These are phyloP conservation scores for Rhizoclosmatium globosum DNA, from an alignment of 192 early-diverging fungal species.

Conservation along the genomic window DNA sequence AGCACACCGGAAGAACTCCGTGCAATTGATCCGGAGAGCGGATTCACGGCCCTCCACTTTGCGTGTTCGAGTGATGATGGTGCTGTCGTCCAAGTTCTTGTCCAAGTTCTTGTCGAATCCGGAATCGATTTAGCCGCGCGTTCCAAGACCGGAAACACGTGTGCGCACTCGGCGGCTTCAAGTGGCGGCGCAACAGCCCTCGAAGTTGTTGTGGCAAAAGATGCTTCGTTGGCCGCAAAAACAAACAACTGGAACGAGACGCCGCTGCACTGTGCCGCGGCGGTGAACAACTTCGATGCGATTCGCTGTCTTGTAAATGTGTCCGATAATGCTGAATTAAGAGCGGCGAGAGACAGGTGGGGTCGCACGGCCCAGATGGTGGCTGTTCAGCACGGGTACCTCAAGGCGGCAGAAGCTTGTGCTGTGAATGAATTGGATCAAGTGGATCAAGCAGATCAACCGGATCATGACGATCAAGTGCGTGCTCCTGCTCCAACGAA, in stretches of 20 bases:
- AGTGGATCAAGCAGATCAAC: not conserved
- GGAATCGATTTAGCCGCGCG: no score
- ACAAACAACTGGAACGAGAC: conserved; percentile 23
- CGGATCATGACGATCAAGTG: not conserved
- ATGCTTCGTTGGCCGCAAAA: not conserved
- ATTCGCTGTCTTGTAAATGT: not conserved
- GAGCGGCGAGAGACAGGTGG: conserved; percentile 9
- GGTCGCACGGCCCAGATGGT: conserved; percentile 5
- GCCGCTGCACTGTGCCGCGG: conserved; percentile 13
- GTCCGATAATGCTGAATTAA: not conserved
- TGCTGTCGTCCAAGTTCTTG: no score
- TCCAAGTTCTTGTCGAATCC: no score
- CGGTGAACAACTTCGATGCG: not conserved
- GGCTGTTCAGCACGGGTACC: conserved; percentile 18
- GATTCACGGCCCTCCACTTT: no score
- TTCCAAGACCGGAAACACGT: no score
- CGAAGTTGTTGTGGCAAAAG: no score
- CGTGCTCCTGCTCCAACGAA: not conserved
- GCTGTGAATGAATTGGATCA: not conserved
- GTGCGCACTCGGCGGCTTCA: no score
- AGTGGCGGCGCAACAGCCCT: no score
- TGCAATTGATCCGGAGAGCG: no score
- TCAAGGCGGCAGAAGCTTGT: not conserved
- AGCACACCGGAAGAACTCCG: no score
- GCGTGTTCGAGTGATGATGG: no score